phyloP scores from a whole-genome alignment of 352 stramenopile species.

The Phytophthora boehmeriae region DNA sequence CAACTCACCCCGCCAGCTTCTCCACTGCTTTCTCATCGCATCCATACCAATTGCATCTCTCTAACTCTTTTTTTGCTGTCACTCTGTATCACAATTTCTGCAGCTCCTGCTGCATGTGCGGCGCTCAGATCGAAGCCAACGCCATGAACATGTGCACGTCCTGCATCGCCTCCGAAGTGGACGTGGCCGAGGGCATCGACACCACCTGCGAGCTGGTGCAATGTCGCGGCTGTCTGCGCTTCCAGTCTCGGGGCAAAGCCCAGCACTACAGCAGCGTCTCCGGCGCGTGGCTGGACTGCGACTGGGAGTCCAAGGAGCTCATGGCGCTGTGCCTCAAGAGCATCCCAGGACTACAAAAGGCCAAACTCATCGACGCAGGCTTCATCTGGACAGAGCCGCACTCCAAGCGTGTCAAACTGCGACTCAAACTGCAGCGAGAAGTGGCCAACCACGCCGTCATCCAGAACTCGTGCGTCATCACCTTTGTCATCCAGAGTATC shows the following conservation, averaged over 20 bases:
- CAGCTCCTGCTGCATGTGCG: constrained; percentile 67
- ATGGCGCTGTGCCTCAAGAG: constrained; percentile 83
- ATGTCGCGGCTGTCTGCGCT: constrained; percentile 73
- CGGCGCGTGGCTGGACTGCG: constrained; percentile 59
- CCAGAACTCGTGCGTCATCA: constrained; percentile 70
- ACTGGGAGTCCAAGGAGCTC: constrained; percentile 79
- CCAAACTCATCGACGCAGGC: constrained; percentile 76
- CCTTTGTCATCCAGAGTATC: constrained; percentile 63
- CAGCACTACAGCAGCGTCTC: constrained; percentile 41
- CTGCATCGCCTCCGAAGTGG: constrained; percentile 69
- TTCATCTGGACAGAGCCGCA: constrained; percentile 89
- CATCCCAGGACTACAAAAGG: constrained; percentile 62
- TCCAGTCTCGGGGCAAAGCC: constrained; percentile 58
- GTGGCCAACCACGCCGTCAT: constrained; percentile 73
- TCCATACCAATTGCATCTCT: no score
- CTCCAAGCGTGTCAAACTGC: constrained; percentile 79
- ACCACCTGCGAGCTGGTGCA: constrained; percentile 56
- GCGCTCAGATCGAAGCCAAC: constrained; percentile 74
- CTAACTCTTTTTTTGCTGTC: background rate
- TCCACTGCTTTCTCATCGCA: no score
- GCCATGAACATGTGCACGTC: constrained; percentile 79
- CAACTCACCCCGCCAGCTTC: background rate
- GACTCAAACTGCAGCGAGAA: constrained; percentile 72
- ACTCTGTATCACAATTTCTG: background rate
- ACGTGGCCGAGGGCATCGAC: constrained; percentile 76